Evolutionary conservation across 2,329 filamentous ascomycete genomes (phyloP).

Genomic region (Phoma sp.): DNA sequence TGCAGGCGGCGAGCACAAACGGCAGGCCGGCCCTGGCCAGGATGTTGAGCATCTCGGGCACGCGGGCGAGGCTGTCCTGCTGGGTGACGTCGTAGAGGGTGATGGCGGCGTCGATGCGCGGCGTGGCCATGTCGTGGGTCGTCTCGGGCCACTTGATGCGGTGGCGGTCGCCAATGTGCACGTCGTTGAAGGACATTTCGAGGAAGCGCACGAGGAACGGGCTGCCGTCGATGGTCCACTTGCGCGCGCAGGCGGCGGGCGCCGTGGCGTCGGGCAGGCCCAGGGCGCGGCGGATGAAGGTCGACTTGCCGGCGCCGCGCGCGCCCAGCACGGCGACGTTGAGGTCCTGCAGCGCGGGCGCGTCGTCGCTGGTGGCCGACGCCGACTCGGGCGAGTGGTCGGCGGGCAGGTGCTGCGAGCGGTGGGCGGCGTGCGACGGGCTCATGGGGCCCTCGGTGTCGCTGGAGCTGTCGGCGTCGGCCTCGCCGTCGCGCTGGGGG

Average conservation of each 20-base stretch:
- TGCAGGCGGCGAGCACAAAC: conserved; percentile 83
- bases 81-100: conserved; percentile 89
- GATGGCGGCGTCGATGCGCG: conserved; percentile 81
- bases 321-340: conserved; percentile 66
- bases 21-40: conserved; percentile 76
- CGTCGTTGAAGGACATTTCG: conserved; percentile 62
- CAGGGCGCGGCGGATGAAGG: conserved; percentile 65
- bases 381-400: conserved; percentile 28
- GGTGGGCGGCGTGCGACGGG: conserved; percentile 42
- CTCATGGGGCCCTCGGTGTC: conserved; percentile 51
- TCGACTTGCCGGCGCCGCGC: conserved; percentile 64
- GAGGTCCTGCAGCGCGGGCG: conserved; percentile 58
- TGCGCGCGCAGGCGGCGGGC: conserved; percentile 57
- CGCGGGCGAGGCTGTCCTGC: conserved; percentile 73
- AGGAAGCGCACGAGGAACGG: conserved; percentile 65
- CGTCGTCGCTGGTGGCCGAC: conserved; percentile 38
- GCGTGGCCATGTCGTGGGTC: conserved; percentile 71
- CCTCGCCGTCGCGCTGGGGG: conserved; percentile 36
- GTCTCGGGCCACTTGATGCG: conserved; percentile 65
- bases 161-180: conserved; percentile 59
- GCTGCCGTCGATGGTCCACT: conserved; percentile 64
- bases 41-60: conserved; percentile 77
- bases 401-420: conserved; percentile 20
- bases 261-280: conserved; percentile 58
- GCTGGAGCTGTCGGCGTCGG: conserved; percentile 39